Percentiles rank a stretch among this genome's conserved stretches.
phyloP scores from a whole-genome alignment of 2,329 filamentous ascomycete genomes.

The Ophiostoma perfectum region DNA sequence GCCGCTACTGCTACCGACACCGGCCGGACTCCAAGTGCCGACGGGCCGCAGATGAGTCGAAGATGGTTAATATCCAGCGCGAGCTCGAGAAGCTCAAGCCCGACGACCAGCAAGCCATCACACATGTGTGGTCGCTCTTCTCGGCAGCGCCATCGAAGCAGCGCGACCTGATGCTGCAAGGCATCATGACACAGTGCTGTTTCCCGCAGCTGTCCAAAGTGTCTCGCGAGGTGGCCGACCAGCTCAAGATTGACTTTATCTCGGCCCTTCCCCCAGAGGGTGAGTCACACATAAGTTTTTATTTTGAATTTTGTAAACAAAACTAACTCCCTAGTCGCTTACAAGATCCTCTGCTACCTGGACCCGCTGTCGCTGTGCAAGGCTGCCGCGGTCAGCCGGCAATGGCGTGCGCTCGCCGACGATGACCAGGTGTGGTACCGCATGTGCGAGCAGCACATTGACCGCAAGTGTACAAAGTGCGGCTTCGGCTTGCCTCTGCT shows the following conservation, averaged over 20 bases:
- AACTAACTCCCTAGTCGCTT: conserved; percentile 53
- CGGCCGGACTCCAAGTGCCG: conserved; percentile 90
- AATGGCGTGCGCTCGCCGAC: conserved; percentile 86
- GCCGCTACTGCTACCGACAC: conserved; percentile 93
- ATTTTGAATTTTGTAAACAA: neutral
- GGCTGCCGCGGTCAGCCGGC: conserved; percentile 84
- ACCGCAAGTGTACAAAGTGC: conserved; percentile 88
- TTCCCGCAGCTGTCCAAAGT: conserved; percentile 95
- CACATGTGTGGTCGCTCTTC: conserved; percentile 96
- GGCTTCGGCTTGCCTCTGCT: conserved; percentile 89
- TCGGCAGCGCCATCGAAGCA: conserved; percentile 92
- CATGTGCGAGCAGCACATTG: conserved; percentile 94
- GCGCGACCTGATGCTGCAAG: conserved; percentile 91
- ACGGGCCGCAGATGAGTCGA: conserved; percentile 85
- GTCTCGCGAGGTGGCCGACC: conserved; percentile 81
- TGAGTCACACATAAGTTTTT: conserved; percentile 15
- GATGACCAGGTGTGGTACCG: conserved; percentile 97
- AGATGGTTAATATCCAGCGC: conserved; percentile 92
- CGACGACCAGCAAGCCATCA: conserved; percentile 88
- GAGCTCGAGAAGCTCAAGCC: conserved; percentile 76
- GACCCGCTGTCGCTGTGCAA: conserved; percentile 94
- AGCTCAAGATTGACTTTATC: conserved; percentile 96
- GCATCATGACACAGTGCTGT: conserved; percentile 93
- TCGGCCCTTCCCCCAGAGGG: conserved; percentile 75
- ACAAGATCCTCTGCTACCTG: conserved; percentile 87